Evolutionary conservation across 1,284 basidiomycete species (phyloP), one percentile per base, ranked within the genome.

Genomic region (Heimioporus retisporus): DNA sequence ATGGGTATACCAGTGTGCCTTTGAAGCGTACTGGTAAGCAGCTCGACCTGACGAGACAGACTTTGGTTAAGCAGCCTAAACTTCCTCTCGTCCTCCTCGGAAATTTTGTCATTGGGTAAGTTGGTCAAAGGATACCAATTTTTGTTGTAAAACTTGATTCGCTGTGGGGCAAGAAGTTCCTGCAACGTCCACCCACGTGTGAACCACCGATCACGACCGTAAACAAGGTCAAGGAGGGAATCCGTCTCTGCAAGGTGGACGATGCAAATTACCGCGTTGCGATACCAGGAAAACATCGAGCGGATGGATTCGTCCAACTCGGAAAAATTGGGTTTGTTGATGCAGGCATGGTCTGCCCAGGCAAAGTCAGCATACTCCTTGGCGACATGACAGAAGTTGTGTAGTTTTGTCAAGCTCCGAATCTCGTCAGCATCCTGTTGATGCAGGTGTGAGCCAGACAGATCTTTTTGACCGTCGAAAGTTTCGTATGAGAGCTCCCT

Each of bases 61-160:
- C 31, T 40, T 60, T 60, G n/a, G 11, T 51, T 23, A n/a, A 48
- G n/a, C 35, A 50, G 25, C 31, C 48, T 51, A 13, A 60, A 6
- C 59, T 60, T 6, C 16, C 16, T 51, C 6, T 51, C 59, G 10
- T 40, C 18, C 48, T 60, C 59, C 48, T 60, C 42, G 59, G 46
- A 60, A 16, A 60, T 23, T 8, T 60, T 60, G 59, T 60, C 59
- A 16, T 60, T 51, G 59, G 51, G 15, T 2, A 60, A 40, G 31
- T 60, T 48, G 11, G 59, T 60, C 40, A 60, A 48, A 51, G 31
- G 48, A 40, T 60, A n/a, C 48, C 59, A 60, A 50, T 51, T 23
- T n/a, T 60, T 51, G 31, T 35, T 51, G n/a, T 60, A 60, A 60
- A 60, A 60, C 44, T 51, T 60, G 59, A 60, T 46, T 60, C 48